These are phyloP conservation scores for Leptodermis oblonga DNA, from an alignment of 257 asterid genomes.

Conservation along the genomic window DNA sequence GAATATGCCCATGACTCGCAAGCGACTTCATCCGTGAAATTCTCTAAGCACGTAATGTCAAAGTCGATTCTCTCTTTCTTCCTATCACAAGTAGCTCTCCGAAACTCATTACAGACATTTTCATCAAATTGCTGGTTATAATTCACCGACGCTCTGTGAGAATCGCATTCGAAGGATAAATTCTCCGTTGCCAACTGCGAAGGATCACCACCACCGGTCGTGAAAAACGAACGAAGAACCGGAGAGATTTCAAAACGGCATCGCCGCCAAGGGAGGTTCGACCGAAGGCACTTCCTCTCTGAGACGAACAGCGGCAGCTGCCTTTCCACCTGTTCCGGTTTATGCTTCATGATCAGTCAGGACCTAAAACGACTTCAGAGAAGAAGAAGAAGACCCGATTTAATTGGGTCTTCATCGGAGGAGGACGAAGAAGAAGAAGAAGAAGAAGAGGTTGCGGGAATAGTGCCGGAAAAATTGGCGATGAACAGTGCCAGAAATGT, in stretches of 20 bases:
- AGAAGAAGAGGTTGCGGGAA: too few species aligned
- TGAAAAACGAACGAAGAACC: constrained; percentile 15
- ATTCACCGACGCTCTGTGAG: constrained; percentile 45
- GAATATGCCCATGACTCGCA: constrained; percentile 40
- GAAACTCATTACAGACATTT: constrained; percentile 23
- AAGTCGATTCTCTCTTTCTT: constrained; percentile 24
- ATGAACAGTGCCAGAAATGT: too few species aligned
- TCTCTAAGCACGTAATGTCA: constrained; percentile 76
- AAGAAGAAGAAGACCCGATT: too few species aligned
- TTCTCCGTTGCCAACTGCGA: constrained; percentile 33
- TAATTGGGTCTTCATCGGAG: too few species aligned
- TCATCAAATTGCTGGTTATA: constrained; percentile 14
- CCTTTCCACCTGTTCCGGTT: neutral
- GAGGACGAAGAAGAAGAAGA: too few species aligned
- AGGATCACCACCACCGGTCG: neutral
- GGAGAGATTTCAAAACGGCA: constrained; percentile 53
- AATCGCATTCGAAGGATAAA: constrained; percentile 36
- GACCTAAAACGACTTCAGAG: neutral
- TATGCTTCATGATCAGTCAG: constrained; percentile 19
- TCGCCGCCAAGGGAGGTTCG: constrained; percentile 54
- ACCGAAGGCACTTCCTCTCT: constrained; percentile 61
- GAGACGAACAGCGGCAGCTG: constrained; percentile 28
- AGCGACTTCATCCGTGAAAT: constrained; percentile 42
- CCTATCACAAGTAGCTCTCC: constrained; percentile 39
- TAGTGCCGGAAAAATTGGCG: too few species aligned